phyloP scores from a whole-genome alignment of 2,329 filamentous ascomycete species.

The Ophiocordyceps robertsii region DNA sequence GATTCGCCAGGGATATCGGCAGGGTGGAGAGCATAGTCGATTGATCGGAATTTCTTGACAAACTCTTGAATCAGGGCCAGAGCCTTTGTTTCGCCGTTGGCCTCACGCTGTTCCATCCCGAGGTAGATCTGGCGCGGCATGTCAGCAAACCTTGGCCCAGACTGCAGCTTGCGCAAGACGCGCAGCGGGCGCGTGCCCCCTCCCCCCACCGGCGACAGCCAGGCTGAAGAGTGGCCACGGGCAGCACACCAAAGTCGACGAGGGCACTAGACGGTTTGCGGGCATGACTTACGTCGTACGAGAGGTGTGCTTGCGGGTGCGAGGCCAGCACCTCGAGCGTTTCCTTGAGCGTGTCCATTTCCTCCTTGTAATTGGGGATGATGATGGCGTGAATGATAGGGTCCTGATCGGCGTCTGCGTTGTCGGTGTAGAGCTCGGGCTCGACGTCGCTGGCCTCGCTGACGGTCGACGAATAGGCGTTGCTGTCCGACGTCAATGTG shows the following conservation, averaged over 20 bases:
- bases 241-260: neutral
- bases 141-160: slow-evolving; percentile 2
- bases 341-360: slow-evolving; percentile 52
- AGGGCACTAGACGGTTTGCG: neutral
- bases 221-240: neutral
- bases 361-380: slow-evolving; percentile 64
- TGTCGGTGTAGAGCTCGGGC: slow-evolving; percentile 30
- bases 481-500: slow-evolving; percentile 30
- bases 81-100: slow-evolving; percentile 47
- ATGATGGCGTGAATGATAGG: slow-evolving; percentile 52
- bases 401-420: slow-evolving; percentile 23
- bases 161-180: too few species aligned
- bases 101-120: slow-evolving; percentile 59
- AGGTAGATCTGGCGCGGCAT: slow-evolving; percentile 44
- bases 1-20: slow-evolving; percentile 52
- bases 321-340: slow-evolving; percentile 56
- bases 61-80: slow-evolving; percentile 48
- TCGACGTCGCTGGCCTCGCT: slow-evolving; percentile 40
- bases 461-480: slow-evolving; percentile 31
- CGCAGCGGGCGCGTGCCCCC: too few species aligned
- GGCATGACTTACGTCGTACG: slow-evolving; percentile 51
- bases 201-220: neutral
- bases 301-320: slow-evolving; percentile 47
- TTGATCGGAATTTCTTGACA: slow-evolving; percentile 48
- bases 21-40: slow-evolving; percentile 56